Percentiles rank a stretch among this genome's conserved stretches.
Evolutionary conservation across 805 yeast genomes (phyloP).

Genomic region (Schwanniomyces occidentalis): DNA sequence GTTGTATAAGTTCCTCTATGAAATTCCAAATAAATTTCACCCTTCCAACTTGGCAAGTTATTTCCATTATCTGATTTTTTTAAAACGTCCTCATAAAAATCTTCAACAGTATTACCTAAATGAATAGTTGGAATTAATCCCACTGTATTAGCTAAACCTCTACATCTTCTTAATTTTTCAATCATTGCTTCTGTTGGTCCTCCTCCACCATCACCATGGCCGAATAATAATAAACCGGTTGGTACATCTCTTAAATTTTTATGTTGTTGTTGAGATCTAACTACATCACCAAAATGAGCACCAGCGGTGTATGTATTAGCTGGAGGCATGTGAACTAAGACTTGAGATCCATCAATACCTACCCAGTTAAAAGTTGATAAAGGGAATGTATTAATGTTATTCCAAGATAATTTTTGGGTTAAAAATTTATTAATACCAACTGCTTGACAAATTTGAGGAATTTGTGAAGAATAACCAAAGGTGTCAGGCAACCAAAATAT

Average conservation of each 20-base stretch:
- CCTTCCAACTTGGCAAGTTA: constrained; percentile 82
- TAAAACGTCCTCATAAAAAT: constrained; percentile 70
- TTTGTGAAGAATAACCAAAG: constrained; percentile 92
- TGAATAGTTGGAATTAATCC: constrained; percentile 82
- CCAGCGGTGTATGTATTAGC: constrained; percentile 92
- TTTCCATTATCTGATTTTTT: constrained; percentile 63
- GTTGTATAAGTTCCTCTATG: constrained; percentile 97
- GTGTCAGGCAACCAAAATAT: constrained; percentile 97
- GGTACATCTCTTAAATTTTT: constrained; percentile 80
- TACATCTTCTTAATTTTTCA: constrained; percentile 86
- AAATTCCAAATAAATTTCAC: constrained; percentile 91
- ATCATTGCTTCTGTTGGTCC: constrained; percentile 95
- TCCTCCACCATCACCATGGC: constrained; percentile 98
- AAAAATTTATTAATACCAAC: constrained; percentile 83
- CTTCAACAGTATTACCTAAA: constrained; percentile 75
- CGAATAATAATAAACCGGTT: constrained; percentile 78
- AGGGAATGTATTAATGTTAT: constrained; percentile 89
- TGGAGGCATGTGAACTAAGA: constrained; percentile 97
- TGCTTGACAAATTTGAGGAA: constrained; percentile 88
- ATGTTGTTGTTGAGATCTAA: constrained; percentile 76
- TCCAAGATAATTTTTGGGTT: constrained; percentile 96
- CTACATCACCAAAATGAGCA: constrained; percentile 92
- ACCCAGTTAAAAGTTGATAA: constrained; percentile 92
- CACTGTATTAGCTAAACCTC: constrained; percentile 81
- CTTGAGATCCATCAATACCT: constrained; percentile 91